A percentile compares a stretch with the other conserved stretches of the same genome.
phyloP scores from a whole-genome alignment of 139 green algal species.

The Gonium pectorale region DNA sequence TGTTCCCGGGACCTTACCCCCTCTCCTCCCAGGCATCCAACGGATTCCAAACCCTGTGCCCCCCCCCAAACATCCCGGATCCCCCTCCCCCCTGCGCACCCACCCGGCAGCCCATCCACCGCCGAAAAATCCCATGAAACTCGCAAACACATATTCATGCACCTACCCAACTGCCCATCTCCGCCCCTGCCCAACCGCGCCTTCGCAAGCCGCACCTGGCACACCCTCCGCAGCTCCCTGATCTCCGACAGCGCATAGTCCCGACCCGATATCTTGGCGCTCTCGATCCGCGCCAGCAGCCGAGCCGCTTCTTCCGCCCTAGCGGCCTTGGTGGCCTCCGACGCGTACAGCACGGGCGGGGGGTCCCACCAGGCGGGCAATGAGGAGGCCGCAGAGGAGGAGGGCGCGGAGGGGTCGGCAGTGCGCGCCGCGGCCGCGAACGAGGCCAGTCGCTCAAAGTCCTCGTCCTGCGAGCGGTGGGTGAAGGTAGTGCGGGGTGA shows the following conservation, averaged over 20 bases:
- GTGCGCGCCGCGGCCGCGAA: conserved; percentile 31
- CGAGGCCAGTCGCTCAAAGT: conserved; percentile 19
- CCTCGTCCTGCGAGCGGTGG: conserved; percentile 13
- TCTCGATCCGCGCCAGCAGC: conserved; percentile 54
- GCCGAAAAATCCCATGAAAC: too few species aligned
- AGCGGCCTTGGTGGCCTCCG: neutral
- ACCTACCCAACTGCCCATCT: too few species aligned
- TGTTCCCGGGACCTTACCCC: too few species aligned
- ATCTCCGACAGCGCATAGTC: conserved; percentile 65
- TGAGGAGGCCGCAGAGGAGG: neutral
- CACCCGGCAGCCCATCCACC: too few species aligned
- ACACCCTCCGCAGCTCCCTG: conserved; percentile 43
- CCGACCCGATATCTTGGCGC: conserved; percentile 39
- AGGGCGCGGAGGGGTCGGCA: neutral
- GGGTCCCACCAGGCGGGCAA: conserved; percentile 31
- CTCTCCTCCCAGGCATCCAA: too few species aligned
- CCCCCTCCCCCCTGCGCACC: too few species aligned
- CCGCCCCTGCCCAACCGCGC: neutral
- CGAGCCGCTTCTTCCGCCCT: conserved; percentile 44
- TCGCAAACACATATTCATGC: too few species aligned
- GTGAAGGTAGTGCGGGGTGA: neutral
- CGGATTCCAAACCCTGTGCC: too few species aligned
- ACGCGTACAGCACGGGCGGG: conserved; percentile 30
- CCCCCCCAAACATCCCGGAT: too few species aligned
- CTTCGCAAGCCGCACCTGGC: conserved; percentile 37